Evolutionary conservation across 306 rosid genomes (phyloP), one percentile per base, ranked within the genome.

Genomic region (Crotalaria pallida): DNA sequence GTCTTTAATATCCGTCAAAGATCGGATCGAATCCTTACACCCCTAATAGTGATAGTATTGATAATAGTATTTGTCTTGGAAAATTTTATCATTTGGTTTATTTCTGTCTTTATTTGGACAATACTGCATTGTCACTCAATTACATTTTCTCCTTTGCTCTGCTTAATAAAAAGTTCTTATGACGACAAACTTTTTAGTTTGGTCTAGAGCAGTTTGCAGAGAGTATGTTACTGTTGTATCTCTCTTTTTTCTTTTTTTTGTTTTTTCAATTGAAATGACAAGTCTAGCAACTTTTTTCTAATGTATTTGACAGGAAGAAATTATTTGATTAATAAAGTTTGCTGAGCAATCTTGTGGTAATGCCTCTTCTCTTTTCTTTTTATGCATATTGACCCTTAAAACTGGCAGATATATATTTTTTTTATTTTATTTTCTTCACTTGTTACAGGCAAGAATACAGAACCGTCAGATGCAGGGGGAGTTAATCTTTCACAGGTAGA

Each of bases 341-440:
- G 74, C 86, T 70, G 99, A 88, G 74, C 97, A 88, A 74, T 73
- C 83, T 68, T 73, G 78, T 57, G 99, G 99, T 94, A 94, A 76
- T 75, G 66, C 38, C 59, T 84, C 72, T 50, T 13, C 0, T 48
- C 67, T 65, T 67, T 50, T 47, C 18, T 34, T 44, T 27, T 10
- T 19, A 17, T 27, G 69, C 47, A 65, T 34, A 56, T 66, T 62
- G 15, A 16, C 65, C 60, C 31, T 58, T 67, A 66, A 34, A 18
- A 21, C 33, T 65, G 44, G 19, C 23, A 52, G 36, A 50, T 48
- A 4, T 8, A 6, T 27, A n/a, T 16, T 24, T 40, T n/a, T n/a
- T 84, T 79, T 73, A 38, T 44, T 59, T 40, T 74, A 82, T 64
- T 58, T 72, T 68, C 59, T 70, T 80, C 27, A 18, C 58, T 75